Evolutionary conservation across 805 yeast species (phyloP), one percentile per base, ranked within the genome.

Genomic region (Cyberlindnera lachancei): DNA sequence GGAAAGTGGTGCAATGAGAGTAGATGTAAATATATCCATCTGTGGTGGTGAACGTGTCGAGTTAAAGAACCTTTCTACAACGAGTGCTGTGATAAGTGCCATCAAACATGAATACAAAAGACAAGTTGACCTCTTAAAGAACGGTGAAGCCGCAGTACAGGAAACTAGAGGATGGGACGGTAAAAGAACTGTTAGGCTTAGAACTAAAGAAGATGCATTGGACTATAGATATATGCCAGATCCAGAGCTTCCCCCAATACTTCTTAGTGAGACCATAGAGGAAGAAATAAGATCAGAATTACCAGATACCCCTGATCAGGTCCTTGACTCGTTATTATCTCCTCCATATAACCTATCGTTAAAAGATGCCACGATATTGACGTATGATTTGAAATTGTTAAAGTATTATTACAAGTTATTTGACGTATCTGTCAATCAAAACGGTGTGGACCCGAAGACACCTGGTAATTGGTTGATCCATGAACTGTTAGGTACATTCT

Each of bases 121-220:
- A 36, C 98, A 92, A 52, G 60, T 74, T 7, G 38, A 51, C 0
- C 57, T 66, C 10, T 51, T 82, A 8, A 50, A 68, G 36, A 45
- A 52, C 23, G 42, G 42, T 5, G 53, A 57, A 2, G 42, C 44
- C n/a, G 33, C 49, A 8, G 18, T 23, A 16, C 48, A 61, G 6
- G 95, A 88, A 48, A 92, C 98, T 0, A 68, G 96, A 50, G 92
- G 95, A 14, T 92, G 96, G 96, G 79, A 80, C 47, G 96, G 96
- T 3, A 56, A 56, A 3, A 60, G 64, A 25, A 90, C 97, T 0
- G 63, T 68, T 27, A 66, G 70, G 30, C 58, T 81, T 30, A 71
- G 98, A 50, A 64, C 73, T 4, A 92, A 92, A 48, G 96, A 90
- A 53, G 71, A 73, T 24, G 71, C 84, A 0, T 69, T 83, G 10